Base-by-base conservation (phyloP, 2,329 filamentous ascomycete species). In the Colletotrichum sp. region DNA sequence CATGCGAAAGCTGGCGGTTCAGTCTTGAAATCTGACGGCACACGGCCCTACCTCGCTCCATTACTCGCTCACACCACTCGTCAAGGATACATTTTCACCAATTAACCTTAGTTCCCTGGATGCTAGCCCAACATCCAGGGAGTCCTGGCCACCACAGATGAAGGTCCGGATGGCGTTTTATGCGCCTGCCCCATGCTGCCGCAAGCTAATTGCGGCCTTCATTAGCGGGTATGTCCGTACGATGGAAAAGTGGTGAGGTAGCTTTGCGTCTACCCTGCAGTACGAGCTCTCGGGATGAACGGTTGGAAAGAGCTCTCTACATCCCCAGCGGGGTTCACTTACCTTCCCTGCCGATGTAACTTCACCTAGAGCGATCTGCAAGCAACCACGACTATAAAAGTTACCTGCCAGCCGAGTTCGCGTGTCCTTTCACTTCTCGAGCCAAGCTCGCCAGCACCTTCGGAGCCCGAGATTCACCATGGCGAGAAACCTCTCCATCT, bases 31-130 rank as follows among this genome's bases (percentile, higher is more conserved):
- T 67, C 12, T 27, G 47, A 61, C 55, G 61, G 24, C 9, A 62
- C 21, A 7, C 66, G 71, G 38, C 38, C 43, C 66, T 66, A 47
- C 63, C 62, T 73, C 71, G 71, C 71, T 71, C 43, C 68, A 71
- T 73, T 72, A 38, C 62, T 74, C 68, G 72, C 62, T 72, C 57
- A 54, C 69, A 55, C 72, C 68, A 43, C 29, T 64, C n/a, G 58
- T 63, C 27, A 51, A 73, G 66, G 63, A 73, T 29, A 67, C 68
- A 6, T 67, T 33, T 64, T 55, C n/a, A 27, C n/a, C 58, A 58
- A 67, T 63, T 63, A 61, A 66, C 43, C 63, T 68, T 61, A 21
- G 6, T 8, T 16, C 43, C 63, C 57, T 58, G 63, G 33, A 73
- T 55, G 43, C 72, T 66, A 55, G 21, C 58, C 36, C 27, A n/a